Evolutionary conservation across 225 moss, liverwort and hornwort genomes (phyloP).

Genomic region (Thuidium tamariscinum): DNA sequence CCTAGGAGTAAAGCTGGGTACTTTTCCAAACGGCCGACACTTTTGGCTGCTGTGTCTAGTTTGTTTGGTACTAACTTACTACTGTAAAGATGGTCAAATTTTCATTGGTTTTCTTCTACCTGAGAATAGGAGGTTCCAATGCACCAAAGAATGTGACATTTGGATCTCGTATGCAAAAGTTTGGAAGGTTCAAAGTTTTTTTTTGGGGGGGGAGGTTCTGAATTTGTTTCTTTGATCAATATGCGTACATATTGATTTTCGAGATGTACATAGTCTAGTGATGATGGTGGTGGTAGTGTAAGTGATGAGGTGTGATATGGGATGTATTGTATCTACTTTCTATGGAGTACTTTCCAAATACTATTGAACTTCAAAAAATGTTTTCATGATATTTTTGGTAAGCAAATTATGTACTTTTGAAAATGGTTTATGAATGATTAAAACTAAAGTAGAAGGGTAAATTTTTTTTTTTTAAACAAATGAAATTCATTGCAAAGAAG

Average conservation of each 20-base stretch:
- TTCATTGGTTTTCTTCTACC: background rate
- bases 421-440: background rate
- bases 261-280: background rate
- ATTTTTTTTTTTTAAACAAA: too few species aligned
- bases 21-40: fast-evolving
- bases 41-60: background rate
- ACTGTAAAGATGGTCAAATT: background rate
- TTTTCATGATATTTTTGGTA: too few species aligned
- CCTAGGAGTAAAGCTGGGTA: background rate
- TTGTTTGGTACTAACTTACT: too few species aligned
- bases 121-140: fast-evolving
- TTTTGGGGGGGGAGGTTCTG: fast-evolving
- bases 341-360: too few species aligned
- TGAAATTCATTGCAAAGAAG: too few species aligned
- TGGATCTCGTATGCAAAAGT: background rate
- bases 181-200: background rate
- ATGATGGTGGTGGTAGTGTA: background rate
- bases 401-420: background rate
- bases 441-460: too few species aligned
- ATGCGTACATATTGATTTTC: background rate
- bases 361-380: too few species aligned
- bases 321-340: too few species aligned
- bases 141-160: fast-evolving
- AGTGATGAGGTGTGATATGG: too few species aligned
- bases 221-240: too few species aligned